Evolutionary conservation across 1,284 basidiomycete genomes (phyloP), one percentile per base, ranked within the genome.

Genomic region (Cutaneotrichosporon cyanovorans): DNA sequence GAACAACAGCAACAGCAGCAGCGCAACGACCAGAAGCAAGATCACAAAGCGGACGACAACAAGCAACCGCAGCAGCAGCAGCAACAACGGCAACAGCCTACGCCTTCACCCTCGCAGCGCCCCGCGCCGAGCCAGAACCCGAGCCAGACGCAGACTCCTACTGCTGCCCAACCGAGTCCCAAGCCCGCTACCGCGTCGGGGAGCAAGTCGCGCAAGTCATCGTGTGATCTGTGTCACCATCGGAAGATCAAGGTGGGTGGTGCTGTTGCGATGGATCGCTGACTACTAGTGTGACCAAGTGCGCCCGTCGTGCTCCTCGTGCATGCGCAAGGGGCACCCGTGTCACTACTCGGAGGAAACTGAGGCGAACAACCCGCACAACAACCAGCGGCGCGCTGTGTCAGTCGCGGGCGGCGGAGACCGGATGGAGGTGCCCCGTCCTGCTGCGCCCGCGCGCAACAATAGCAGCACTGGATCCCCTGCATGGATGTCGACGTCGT

Each of bases 211-310:
- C 46, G 65, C 46, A 67, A 67, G 54, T 61, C 58, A 36, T 63
- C 61, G 34, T 67, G 65, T 42, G 61, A 61, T 33, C 40, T 63
- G 16, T 67, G 65, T 54, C 63, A 65, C 51, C 59, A 61, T 50
- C 50, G 65, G 35, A 67, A 67, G 48, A 67, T 67, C 52, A 60
- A 60, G 51, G 65, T 63, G 44, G 37, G 63, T 57, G 22, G 19
- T 42, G 8, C 25, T 7, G 8, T 19, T 5, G 25, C 20, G 34
- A 10, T 28, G 33, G 5, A 25, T 16, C 22, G 37, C 46, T 42
- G 33, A 51, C 42, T 28, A 28, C 14, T 46, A 67, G 65, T 67
- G 65, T 39, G 65, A 67, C 50, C 65, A 67, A 42, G 53, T 48
- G 23, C 53, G 63, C 20, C 65, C 65, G 5, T 53, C 62, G 0